These are phyloP conservation scores for Sextonia rubra DNA, from an alignment of 164 flowering plant genomes.

Conservation along the genomic window DNA sequence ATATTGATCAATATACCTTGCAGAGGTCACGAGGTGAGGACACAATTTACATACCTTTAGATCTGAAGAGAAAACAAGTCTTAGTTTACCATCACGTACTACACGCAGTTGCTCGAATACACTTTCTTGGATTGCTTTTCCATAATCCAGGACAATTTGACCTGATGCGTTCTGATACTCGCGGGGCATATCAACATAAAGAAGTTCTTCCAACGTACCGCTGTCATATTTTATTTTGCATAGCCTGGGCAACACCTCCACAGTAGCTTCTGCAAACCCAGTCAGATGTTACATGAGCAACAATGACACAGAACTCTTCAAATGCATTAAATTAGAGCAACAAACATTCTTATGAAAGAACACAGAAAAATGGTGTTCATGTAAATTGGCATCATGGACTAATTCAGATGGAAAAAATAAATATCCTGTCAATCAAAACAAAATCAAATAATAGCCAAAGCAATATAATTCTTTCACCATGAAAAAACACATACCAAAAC, in stretches of 20 bases:
- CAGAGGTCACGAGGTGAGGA: not conserved
- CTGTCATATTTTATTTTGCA: conserved; percentile 98
- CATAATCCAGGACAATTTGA: conserved; percentile 94
- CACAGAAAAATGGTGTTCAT: not conserved
- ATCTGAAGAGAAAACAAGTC: conserved; percentile 89
- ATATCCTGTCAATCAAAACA: not conserved
- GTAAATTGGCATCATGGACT: not conserved
- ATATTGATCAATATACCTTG: not conserved
- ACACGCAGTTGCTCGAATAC: conserved; percentile 98
- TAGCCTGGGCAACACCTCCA: conserved; percentile 94
- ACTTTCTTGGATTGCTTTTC: conserved; percentile 98
- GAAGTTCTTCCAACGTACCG: conserved; percentile 95
- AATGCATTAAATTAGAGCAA: not conserved
- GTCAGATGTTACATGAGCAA: no score
- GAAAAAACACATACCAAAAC: conserved; percentile 68
- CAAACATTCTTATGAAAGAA: not conserved
- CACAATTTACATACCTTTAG: conserved; percentile 54
- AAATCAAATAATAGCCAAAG: not conserved
- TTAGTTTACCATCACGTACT: conserved; percentile 97
- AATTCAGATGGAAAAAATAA: not conserved
- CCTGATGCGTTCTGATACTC: conserved; percentile 90
- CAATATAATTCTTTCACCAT: not conserved
- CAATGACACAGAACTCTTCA: not conserved
- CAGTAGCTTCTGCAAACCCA: conserved; percentile 73
- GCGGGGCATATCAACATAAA: conserved; percentile 96